Evolutionary conservation across 139 green algal species (phyloP), one percentile per base, ranked within the genome.

Genomic region (Volvox reticuliferus): DNA sequence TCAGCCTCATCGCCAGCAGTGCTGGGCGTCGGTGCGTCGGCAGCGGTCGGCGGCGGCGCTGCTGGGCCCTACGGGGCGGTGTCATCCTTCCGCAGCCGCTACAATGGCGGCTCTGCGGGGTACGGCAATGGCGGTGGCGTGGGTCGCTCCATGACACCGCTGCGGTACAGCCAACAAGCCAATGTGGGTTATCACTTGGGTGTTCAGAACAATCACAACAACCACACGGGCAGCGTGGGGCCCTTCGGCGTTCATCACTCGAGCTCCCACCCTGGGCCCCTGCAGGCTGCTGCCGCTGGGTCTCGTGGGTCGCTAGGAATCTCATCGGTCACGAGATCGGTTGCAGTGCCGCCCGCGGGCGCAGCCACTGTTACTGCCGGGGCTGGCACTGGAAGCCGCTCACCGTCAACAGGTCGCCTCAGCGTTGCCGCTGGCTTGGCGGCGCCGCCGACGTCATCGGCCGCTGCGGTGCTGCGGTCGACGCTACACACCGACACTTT

Each of bases 401-500:
- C 84, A n/a, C 88, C 88, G 1, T 91, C 86, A 24, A 85, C 37
- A n/a, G 88, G 63, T 44, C 79, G 73, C 63, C 26, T 86, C 17
- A 87, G 67, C 79, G 79, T 37, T 71, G 78, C 85, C 37, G 69
- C 61, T 44, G 79, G 63, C 32, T 67, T 90, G 75, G 73, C 81
- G 36, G 26, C 55, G 76, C 71, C 87, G n/a, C 36, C 82, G 76
- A 65, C n/a, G 6, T 21, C 37, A 1, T 37, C 55, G 9, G 71
- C 55, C 50, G 65, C 33, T 28, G 69, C 69, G 30, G 89, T 65
- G 67, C 82, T 95, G 82, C 83, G 93, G 22, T 91, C 93, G 1
- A 94, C 93, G 0, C 82, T 95, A 37, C 93, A 94, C 80, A 94
- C 93, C 1, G 93, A 95, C 35, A 94, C 92, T 63, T 84, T 95